Conservation (phyloP, 2,329 filamentous ascomycete species). For the Phaeomoniella chlamydospora region DNA sequence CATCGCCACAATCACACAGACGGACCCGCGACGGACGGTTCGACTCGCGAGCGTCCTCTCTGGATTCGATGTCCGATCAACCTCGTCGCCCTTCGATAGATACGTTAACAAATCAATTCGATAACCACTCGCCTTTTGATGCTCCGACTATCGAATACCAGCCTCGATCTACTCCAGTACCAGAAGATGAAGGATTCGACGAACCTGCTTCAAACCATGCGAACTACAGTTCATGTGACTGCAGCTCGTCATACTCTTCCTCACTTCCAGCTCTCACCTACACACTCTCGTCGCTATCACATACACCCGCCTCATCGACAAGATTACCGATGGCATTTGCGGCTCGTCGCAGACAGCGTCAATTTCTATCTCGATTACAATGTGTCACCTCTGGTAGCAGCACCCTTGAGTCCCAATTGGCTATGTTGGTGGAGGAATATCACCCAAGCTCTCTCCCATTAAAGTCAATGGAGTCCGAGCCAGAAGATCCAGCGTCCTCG, state of each 20-base stretch:
- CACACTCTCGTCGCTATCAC: too few species aligned
- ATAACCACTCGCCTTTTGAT: too few species aligned
- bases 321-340: slow-evolving; percentile 5
- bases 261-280: too few species aligned
- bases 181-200: not conserved
- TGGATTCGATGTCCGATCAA: not conserved
- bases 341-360: slow-evolving; percentile 9
- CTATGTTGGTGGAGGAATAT: slow-evolving; percentile 14
- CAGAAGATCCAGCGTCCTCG: too few species aligned
- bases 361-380: slow-evolving; percentile 12
- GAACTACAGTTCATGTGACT: not conserved
- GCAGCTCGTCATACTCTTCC: not conserved
- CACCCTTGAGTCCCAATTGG: slow-evolving; percentile 11
- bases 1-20: not conserved
- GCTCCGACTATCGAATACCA: too few species aligned
- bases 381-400: slow-evolving; percentile 10
- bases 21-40: not conserved
- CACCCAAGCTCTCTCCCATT: slow-evolving; percentile 12
- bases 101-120: too few species aligned
- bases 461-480: too few species aligned
- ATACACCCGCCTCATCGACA: not conserved
- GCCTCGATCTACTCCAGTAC: not conserved
- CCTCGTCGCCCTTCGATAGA: too few species aligned
- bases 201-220: not conserved
- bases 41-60: not conserved